Conservation (phyloP, 1,284 basidiomycete genomes). For the Ganoderma sinense region DNA sequence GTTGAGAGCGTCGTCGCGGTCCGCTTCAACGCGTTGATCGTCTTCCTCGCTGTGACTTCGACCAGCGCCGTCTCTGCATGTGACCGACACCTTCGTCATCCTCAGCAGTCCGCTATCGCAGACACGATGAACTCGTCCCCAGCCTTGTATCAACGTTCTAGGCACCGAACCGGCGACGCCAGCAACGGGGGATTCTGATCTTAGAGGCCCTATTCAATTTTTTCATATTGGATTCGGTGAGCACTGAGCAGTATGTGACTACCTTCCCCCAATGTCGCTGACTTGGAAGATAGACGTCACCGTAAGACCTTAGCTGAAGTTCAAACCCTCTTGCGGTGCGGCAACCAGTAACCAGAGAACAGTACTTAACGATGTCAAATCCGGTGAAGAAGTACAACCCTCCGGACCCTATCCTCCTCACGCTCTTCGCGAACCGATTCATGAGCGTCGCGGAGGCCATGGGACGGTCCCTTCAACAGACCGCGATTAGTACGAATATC, state of each 20-base stretch:
- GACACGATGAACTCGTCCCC: background rate
- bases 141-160: too few relatives aligned
- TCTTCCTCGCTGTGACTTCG: background rate
- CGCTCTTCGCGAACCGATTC: slow-evolving; percentile 91
- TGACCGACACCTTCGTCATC: slow-evolving; percentile 15
- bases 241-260: background rate
- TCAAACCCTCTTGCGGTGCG: background rate
- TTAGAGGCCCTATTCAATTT: background rate
- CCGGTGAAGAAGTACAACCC: slow-evolving; percentile 36
- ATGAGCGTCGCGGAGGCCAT: slow-evolving; percentile 95
- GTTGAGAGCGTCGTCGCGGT: slow-evolving; percentile 1
- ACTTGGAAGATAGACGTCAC: background rate
- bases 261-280: background rate
- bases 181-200: background rate
- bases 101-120: background rate
- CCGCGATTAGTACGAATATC: slow-evolving; percentile 91
- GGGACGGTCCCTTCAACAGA: slow-evolving; percentile 90
- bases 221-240: background rate
- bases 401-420: slow-evolving; percentile 88
- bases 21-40: background rate
- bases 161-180: background rate
- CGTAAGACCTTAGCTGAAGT: background rate
- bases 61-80: slow-evolving; percentile 18
- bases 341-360: too few relatives aligned
- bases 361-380: slow-evolving; percentile 23